Conservation (phyloP, 345 rosid species). For the Pseudoturritis turrita region DNA sequence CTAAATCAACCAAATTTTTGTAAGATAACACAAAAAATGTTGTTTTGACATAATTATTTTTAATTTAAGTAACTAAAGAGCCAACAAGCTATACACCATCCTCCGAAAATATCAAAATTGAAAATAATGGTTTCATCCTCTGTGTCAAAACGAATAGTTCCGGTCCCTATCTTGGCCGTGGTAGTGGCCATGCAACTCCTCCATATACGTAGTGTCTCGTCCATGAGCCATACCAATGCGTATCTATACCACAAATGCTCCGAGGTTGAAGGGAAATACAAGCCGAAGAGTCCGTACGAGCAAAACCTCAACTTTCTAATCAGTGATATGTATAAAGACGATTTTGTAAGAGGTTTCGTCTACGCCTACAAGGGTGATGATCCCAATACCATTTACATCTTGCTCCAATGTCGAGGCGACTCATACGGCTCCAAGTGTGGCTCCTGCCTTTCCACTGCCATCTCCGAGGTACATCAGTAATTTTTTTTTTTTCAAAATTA, state of each 20-base stretch:
- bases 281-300: not conserved
- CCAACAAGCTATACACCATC: not conserved
- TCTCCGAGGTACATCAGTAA: slow-evolving; percentile 1
- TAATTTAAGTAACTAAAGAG: not conserved
- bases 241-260: slow-evolving; percentile 1
- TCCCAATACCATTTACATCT: not conserved
- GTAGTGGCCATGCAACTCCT: not conserved
- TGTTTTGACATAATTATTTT: not conserved
- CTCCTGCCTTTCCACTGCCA: not conserved
- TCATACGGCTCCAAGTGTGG: slow-evolving; percentile 7
- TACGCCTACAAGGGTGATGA: not conserved
- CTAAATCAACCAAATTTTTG: not conserved
- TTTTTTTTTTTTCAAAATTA: not conserved
- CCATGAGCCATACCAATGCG: not conserved
- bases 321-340: not conserved
- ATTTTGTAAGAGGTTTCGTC: not conserved
- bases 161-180: not conserved
- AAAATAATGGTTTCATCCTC: not conserved
- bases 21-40: not conserved
- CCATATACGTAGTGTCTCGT: not conserved
- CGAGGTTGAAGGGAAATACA: not conserved
- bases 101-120: not conserved
- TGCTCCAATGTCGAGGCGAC: slow-evolving; percentile 14
- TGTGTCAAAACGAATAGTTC: not conserved
- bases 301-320: not conserved